A percentile compares a stretch with the other conserved stretches of the same genome.
Conservation (phyloP, 306 rosid species). For the Astragalus membranaceus region DNA sequence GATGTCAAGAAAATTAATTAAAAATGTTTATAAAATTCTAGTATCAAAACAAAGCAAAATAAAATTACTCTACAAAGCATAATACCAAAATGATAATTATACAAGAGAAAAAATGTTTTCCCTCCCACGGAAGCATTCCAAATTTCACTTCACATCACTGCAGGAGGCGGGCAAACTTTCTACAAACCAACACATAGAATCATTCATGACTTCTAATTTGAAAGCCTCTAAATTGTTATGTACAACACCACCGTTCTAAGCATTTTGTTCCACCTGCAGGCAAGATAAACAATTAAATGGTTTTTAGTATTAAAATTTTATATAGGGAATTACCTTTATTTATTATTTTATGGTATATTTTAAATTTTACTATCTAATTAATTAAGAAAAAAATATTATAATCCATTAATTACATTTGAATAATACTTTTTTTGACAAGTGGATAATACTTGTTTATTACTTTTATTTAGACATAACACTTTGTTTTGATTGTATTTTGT, state of each 20-base stretch:
- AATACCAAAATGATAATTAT: background rate
- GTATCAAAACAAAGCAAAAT: background rate
- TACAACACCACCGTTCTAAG: slow-evolving; percentile 29
- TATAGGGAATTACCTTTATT: too few relatives aligned
- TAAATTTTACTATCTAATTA: too few relatives aligned
- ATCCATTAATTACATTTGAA: too few relatives aligned
- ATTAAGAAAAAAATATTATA: too few relatives aligned
- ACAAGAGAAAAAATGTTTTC: background rate
- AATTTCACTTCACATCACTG: slow-evolving; percentile 20
- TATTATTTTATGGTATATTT: too few relatives aligned
- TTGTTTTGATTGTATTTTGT: too few relatives aligned
- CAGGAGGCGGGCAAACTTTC: slow-evolving; percentile 26
- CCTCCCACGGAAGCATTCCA: slow-evolving; percentile 24
- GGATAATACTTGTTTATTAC: too few relatives aligned
- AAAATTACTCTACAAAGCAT: background rate
- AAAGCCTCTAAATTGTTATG: slow-evolving; percentile 38
- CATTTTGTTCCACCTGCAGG: slow-evolving; percentile 44
- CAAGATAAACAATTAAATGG: slow-evolving; percentile 6
- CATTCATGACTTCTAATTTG: slow-evolving; percentile 5
- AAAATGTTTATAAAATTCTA: too few relatives aligned
- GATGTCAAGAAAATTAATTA: background rate
- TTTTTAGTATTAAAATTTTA: background rate
- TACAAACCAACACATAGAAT: slow-evolving; percentile 27
- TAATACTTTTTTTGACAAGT: too few relatives aligned
- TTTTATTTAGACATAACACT: too few relatives aligned